Evolutionary conservation across 2,329 filamentous ascomycete species (phyloP).

Genomic region (Myrmaecium sp.): DNA sequence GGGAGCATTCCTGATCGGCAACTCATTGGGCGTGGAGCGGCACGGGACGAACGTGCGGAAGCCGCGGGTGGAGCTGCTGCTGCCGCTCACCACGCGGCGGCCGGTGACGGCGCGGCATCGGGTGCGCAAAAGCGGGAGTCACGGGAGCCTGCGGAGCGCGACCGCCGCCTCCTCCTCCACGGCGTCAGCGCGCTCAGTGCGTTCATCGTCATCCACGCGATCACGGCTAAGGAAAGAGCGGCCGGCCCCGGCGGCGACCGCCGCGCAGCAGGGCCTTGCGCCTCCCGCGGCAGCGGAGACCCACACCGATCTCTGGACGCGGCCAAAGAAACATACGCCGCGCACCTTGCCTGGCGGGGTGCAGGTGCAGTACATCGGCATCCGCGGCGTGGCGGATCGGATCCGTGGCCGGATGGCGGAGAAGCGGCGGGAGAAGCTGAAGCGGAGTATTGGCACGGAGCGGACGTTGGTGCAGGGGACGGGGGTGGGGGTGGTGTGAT

Average conservation of each 20-base stretch:
- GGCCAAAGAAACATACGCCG: background rate
- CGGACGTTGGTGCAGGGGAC: constrained; percentile 19
- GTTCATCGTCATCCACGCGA: constrained; percentile 11
- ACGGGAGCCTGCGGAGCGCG: constrained; percentile 12
- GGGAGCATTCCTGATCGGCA: constrained; percentile 34
- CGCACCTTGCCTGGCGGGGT: constrained; percentile 10
- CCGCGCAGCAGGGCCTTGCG: background rate
- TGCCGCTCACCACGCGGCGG: constrained; percentile 13
- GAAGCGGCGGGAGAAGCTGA: constrained; percentile 34
- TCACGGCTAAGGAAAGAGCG: background rate
- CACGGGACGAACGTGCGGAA: constrained; percentile 26
- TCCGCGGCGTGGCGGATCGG: constrained; percentile 31
- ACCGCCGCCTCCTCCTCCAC: constrained; percentile 6
- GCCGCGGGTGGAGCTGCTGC: constrained; percentile 18
- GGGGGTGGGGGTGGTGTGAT: background rate
- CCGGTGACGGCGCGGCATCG: constrained; percentile 7
- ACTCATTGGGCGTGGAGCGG: constrained; percentile 38
- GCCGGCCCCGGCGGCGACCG: background rate
- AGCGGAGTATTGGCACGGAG: constrained; percentile 36
- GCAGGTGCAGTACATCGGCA: constrained; percentile 33
- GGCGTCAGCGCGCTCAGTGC: constrained; percentile 6
- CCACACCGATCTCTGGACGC: constrained; percentile 1
- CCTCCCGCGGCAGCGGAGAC: constrained; percentile 1
- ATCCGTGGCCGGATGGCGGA: constrained; percentile 31
- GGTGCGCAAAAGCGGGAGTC: constrained; percentile 14